These are phyloP conservation scores for Mycena rebaudengoi DNA, from an alignment of 768 basidiomycete genomes.

Conservation along the genomic window DNA sequence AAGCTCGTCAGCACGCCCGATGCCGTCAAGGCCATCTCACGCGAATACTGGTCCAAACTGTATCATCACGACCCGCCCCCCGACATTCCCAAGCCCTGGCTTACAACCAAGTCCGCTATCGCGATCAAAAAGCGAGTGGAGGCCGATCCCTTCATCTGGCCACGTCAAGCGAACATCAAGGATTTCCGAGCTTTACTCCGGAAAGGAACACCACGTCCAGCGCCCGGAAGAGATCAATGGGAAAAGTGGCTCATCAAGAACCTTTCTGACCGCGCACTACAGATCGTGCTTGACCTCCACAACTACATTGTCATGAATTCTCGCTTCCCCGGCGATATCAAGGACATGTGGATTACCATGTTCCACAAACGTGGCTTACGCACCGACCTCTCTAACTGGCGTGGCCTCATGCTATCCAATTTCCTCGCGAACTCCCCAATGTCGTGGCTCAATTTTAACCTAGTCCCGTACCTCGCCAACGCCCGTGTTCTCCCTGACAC, in stretches of 20 bases:
- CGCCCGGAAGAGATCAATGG: conserved; percentile 16
- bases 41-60: conserved; percentile 27
- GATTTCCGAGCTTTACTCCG: conserved; percentile 14
- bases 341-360: conserved; percentile 10
- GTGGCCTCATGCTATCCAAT: conserved; percentile 24
- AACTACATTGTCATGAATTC: conserved; percentile 27
- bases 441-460: conserved; percentile 22
- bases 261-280: conserved; percentile 15
- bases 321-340: conserved; percentile 21
- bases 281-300: conserved; percentile 12
- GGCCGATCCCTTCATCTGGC: not conserved
- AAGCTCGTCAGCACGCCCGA: conserved; percentile 4
- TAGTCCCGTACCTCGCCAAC: conserved; percentile 23
- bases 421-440: conserved; percentile 27
- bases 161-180: not conserved
- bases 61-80: conserved; percentile 20
- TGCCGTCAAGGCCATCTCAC: conserved; percentile 15
- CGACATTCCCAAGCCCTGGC: conserved; percentile 33
- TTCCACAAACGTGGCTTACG: conserved; percentile 26
- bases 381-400: conserved; percentile 23
- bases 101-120: not conserved
- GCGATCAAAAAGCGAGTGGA: not conserved
- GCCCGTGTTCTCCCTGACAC: conserved; percentile 22
- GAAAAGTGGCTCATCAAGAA: conserved; percentile 26
- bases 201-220: conserved; percentile 8